Conservation (phyloP, 306 rosid genomes). For the Pterocarpus macrocarpus region DNA sequence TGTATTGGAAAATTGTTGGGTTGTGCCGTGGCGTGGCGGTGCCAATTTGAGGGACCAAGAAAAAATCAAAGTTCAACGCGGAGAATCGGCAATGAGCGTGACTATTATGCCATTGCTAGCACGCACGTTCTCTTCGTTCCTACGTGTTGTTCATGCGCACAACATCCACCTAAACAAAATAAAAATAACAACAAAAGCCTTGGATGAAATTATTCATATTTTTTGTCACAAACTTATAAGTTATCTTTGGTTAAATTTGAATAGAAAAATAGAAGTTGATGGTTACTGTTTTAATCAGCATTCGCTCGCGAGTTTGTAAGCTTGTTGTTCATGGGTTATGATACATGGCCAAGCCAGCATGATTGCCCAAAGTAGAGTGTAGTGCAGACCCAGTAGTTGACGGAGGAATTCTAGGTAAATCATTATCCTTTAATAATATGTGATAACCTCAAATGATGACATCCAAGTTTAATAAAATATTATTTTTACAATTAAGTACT, state of each 20-base stretch:
- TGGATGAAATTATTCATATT: not conserved
- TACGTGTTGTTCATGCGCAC: not conserved
- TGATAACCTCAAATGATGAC: not conserved
- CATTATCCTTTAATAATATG: not conserved
- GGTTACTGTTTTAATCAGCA: not conserved
- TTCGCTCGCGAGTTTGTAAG: not conserved
- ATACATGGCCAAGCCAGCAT: not conserved
- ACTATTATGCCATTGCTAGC: constrained; percentile 21
- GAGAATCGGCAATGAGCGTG: constrained; percentile 41
- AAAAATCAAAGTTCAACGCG: constrained; percentile 40
- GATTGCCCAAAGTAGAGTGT: not conserved
- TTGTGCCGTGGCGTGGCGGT: constrained; percentile 42
- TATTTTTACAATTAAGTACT: not conserved
- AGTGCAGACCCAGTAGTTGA: not conserved
- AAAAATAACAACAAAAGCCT: not conserved
- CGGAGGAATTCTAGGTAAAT: not conserved
- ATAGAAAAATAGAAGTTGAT: not conserved
- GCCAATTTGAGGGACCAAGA: constrained; percentile 25
- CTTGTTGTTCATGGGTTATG: not conserved
- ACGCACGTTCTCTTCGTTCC: constrained; percentile 40
- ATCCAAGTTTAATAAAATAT: not conserved
- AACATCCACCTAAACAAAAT: not conserved
- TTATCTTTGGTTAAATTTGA: not conserved
- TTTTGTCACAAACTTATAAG: not conserved
- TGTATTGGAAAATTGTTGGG: not conserved